These are phyloP conservation scores for Lablab purpureus DNA, from an alignment of 306 rosid genomes.

Conservation along the genomic window DNA sequence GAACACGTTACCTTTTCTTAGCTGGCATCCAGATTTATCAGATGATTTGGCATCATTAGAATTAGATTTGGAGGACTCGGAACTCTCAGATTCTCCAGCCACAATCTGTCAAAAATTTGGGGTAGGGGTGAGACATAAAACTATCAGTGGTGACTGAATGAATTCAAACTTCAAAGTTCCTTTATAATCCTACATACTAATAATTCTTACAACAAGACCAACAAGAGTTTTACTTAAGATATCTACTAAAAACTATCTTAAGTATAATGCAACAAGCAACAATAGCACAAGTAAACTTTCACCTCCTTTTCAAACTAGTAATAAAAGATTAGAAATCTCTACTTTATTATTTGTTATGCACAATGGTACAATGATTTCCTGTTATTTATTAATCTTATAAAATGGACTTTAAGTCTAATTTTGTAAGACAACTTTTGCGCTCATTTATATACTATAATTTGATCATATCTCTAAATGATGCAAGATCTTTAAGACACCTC, in stretches of 20 bases:
- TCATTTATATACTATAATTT: too few species aligned
- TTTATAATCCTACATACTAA: not conserved
- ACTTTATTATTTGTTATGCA: not conserved
- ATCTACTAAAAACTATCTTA: not conserved
- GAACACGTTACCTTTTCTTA: constrained; percentile 75
- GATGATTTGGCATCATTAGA: constrained; percentile 66
- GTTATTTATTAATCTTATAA: too few species aligned
- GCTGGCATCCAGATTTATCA: constrained; percentile 58
- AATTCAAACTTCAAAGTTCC: constrained; percentile 11
- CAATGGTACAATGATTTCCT: constrained; percentile 2
- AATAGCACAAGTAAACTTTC: not conserved
- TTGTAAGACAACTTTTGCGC: too few species aligned
- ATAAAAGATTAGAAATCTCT: not conserved
- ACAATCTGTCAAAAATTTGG: constrained; percentile 57
- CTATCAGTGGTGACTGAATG: constrained; percentile 14
- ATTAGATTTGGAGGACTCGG: constrained; percentile 64
- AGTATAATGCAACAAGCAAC: constrained; percentile 9
- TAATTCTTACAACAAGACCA: constrained; percentile 23
- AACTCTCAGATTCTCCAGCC: constrained; percentile 59
- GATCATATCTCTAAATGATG: too few species aligned
- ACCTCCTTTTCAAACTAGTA: constrained; percentile 7
- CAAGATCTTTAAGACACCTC: too few species aligned
- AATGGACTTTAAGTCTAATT: too few species aligned
- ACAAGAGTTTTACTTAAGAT: constrained; percentile 7
- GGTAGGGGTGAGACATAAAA: constrained; percentile 32